Base-by-base conservation (phyloP, 225 moss, liverwort and hornwort genomes). In the Asterella californica region DNA sequence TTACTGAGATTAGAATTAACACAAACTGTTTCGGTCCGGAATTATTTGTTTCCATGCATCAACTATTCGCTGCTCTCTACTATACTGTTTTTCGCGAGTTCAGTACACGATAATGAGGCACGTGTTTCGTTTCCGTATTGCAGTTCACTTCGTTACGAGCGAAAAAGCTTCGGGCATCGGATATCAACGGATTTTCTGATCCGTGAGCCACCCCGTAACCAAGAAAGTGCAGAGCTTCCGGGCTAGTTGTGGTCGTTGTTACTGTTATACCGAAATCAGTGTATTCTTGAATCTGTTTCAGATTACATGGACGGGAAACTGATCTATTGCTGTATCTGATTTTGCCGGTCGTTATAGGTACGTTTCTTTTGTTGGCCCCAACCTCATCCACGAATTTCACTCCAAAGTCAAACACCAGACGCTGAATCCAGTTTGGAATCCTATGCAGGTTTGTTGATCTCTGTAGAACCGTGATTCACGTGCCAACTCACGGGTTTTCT, bases 361-460 rank as follows among this genome's bases (percentile, higher is more conserved):
- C 78, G 92, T 99, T 36, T 93, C 94, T 78, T 99, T 99, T 83
- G 92, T 99, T 36, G 97, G 97, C 33, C 97, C 97, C 71, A 92
- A 93, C 75, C 79, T 99, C 78, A 79, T 99, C 30, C 94, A 91
- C 66, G 94, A 99, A 59, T 93, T 92, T 45, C 87, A 86, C 79
- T 93, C 97, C 4, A 95, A 89, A 87, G 97, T 99, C 85, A 99
- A 95, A 81, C 93, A 94, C 78, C 93, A 91, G 85, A 99, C 94
- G 14, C 76, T 99, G 74, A 95, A 93, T 85, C 97, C 97, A 57
- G 93, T 99, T 8, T 99, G 97, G 97, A 92, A 99, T 82, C 94
- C 97, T 33, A 48, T 72, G 66, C 83, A 85, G 87, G 87, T 88
- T 52, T 19, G 83, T 78, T 33, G 34, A 32, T 18, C 8, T 10